Evolutionary conservation across 2,329 filamentous ascomycete genomes (phyloP), one percentile per base, ranked within the genome.

Genomic region (Xylaria sp.): DNA sequence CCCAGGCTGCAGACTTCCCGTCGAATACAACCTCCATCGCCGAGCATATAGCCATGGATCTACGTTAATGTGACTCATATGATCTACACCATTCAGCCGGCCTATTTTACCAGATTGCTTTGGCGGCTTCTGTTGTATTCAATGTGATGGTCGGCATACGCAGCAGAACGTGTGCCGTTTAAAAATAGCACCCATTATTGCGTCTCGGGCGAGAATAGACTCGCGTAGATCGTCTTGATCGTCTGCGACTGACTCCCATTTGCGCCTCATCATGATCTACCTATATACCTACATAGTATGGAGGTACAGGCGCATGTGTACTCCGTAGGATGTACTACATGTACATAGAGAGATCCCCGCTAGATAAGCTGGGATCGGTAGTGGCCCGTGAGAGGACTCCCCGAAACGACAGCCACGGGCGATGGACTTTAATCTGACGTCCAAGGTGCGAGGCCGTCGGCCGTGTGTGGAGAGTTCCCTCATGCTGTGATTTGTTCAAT

Each of bases 1-100:
- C 29, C 29, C 29, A 34, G 29, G 5, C 29, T 34, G 29, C 29
- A 34, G 29, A 34, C 29, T 13, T 34, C 29, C 29, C 29, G 49
- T 44, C 46, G 34, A 40, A 41, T 47, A 40, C 29, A 39, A 37
- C 51, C 26, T 56, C 38, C 52, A 13, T 34, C 29, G 29, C 29
- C 29, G 29, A 34, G 50, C 46, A 52, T 54, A 51, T 50, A 48
- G 54, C 52, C 57, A 58, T 54, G 51, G 44, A 52, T 61, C 50
- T 59, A 59, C 58, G 59, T 61, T 62, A 57, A 61, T 57, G 42
- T 59, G 56, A 55, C 51, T 67, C 64, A 66, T 66, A 64, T 66
- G 65, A 67, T 67, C 60, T 61, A 55, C 61, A 44, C 52, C 52
- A 64, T 66, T 66, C 60, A 64, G 40, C 63, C 66, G 65, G 64